Evolutionary conservation across 75 land plant species (phyloP).

Genomic region (Picea sitchensis): DNA sequence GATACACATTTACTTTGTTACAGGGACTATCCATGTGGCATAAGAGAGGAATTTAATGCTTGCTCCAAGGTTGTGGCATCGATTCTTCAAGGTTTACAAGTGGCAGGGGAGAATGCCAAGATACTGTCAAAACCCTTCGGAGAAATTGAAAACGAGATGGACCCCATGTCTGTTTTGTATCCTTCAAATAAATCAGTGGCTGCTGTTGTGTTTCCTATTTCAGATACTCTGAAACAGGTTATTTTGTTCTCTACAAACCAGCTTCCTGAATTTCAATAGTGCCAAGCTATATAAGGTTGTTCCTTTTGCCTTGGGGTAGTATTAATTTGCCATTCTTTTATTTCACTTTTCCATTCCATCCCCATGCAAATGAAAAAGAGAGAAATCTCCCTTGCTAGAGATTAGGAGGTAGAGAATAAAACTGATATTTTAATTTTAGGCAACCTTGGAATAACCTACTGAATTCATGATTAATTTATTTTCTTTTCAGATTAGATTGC

Average conservation of each 20-base stretch:
- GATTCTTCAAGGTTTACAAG: slow-evolving; percentile 20
- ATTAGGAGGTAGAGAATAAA: background rate
- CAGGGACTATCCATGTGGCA: slow-evolving; percentile 61
- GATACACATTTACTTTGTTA: background rate
- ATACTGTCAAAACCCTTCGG: slow-evolving; percentile 34
- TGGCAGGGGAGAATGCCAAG: slow-evolving; percentile 16
- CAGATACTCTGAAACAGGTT: slow-evolving; percentile 56
- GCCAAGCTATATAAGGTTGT: background rate
- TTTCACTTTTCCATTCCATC: background rate
- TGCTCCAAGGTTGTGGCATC: slow-evolving; percentile 34
- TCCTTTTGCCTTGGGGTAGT: slow-evolving; percentile 1
- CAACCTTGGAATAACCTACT: background rate
- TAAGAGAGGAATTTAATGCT: slow-evolving; percentile 41
- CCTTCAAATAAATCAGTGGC: slow-evolving; percentile 46
- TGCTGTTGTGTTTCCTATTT: slow-evolving; percentile 52
- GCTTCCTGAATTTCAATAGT: slow-evolving; percentile 5
- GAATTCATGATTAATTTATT: slow-evolving; percentile 7
- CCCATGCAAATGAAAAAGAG: background rate
- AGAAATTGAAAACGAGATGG: slow-evolving; percentile 49
- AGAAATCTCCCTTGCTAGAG: background rate
- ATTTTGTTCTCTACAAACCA: slow-evolving; percentile 8
- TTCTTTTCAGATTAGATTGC: slow-evolving; percentile 31
- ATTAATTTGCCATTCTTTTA: background rate
- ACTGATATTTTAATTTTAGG: background rate
- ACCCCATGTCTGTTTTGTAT: slow-evolving; percentile 45